Evolutionary conservation across 2,329 filamentous ascomycete genomes (phyloP), one percentile per base, ranked within the genome.

Genomic region (Diaporthe australafricana): DNA sequence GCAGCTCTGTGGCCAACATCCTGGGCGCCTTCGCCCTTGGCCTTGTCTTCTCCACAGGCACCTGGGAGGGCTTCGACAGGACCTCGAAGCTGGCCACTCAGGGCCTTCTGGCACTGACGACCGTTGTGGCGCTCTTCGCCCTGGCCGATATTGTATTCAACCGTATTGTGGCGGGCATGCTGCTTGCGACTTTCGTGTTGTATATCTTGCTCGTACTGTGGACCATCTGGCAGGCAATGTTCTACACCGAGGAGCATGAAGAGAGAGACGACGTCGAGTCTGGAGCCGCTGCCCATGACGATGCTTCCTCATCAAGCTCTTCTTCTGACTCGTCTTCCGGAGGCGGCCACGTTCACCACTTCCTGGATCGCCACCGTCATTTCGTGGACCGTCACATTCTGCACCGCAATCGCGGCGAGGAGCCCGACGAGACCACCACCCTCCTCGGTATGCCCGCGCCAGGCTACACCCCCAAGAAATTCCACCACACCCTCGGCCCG

Each of bases 1-100:
- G 87, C n/a, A 87, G 86, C 22, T 80, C 83, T 45, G 86, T 89
- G 56, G 88, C 87, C 63, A 89, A 89, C 69, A 87, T 88, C 65
- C 81, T 88, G 2, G 87, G 87, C 20, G 87, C 87, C 16, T 89
- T 89, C 75, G 87, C 86, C 1, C 79, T 89, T 1, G 87, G 86
- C 6, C 79, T 89, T 1, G 75, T 88, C 4, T 86, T 83, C 74
- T 79, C 70, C 76, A 78, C 9, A 63, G 75, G 17, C 73, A 73
- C 1, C 66, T 72, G 70, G 48, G 67, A 22, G 55, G 73, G 32
- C 60, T 88, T 88, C 71, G 87, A 88, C 73, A 74, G 76, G n/a
- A 87, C 84, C 71, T 81, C 85, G 1, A 84, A 83, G 72, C 79
- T 87, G 16, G 88, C 88, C 74, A 82, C 85, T 0, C 75, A 78